Conservation (phyloP, 768 basidiomycete species). For the Epithele typhae region DNA sequence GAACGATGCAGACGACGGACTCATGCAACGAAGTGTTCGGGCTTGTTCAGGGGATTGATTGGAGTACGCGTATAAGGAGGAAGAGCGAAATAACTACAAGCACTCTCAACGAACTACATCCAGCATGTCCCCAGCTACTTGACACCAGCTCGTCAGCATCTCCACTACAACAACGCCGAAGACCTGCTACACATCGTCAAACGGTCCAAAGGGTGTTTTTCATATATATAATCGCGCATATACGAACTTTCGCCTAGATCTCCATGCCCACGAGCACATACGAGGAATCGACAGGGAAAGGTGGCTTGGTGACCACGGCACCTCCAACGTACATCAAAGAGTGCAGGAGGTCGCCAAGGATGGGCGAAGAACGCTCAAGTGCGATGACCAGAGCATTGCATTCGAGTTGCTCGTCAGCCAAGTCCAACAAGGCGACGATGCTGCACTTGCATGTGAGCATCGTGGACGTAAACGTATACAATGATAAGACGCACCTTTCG, state of each 20-base stretch:
- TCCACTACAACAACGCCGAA: not conserved
- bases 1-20: too few relatives aligned
- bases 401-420: constrained; percentile 79
- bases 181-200: not conserved
- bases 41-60: too few relatives aligned
- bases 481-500: constrained; percentile 57
- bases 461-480: not conserved
- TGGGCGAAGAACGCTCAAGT: constrained; percentile 67
- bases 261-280: constrained; percentile 87
- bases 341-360: constrained; percentile 73
- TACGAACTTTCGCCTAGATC: constrained; percentile 38
- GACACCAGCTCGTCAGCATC: not conserved
- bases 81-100: not conserved
- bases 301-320: constrained; percentile 75
- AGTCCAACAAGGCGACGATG: constrained; percentile 81
- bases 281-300: constrained; percentile 68
- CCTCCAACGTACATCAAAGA: constrained; percentile 93
- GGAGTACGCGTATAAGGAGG: too few relatives aligned
- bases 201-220: not conserved
- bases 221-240: not conserved
- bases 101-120: not conserved
- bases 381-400: constrained; percentile 79
- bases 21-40: too few relatives aligned
- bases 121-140: constrained; percentile 1
- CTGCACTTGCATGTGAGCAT: constrained; percentile 30